These are phyloP conservation scores for Pulveroboletus ravenelii DNA, from an alignment of 768 basidiomycete species.

Conservation along the genomic window DNA sequence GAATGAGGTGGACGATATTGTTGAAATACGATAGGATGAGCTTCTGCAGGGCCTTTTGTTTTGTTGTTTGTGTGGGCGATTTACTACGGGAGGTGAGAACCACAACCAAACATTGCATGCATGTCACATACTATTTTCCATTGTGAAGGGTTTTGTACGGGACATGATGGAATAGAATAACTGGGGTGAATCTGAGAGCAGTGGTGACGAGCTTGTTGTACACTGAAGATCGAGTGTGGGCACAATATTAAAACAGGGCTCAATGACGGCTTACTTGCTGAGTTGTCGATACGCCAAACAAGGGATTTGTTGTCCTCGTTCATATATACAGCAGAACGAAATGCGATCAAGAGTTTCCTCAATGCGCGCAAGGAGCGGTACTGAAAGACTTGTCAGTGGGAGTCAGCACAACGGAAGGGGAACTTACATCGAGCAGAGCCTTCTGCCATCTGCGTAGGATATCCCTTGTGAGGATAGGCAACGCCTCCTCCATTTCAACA, in stretches of 20 bases:
- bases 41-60: slow-evolving; percentile 82
- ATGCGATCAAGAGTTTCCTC: slow-evolving; percentile 80
- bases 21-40: slow-evolving; percentile 86
- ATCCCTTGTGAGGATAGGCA: slow-evolving; percentile 60
- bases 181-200: slow-evolving; percentile 82
- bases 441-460: slow-evolving; percentile 84
- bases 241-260: not conserved
- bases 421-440: slow-evolving; percentile 70
- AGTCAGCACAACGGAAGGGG: not conserved
- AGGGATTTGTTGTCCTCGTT: slow-evolving; percentile 77
- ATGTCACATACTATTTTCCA: slow-evolving; percentile 74
- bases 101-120: not conserved
- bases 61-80: slow-evolving; percentile 72
- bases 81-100: slow-evolving; percentile 52
- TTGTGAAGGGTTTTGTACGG: slow-evolving; percentile 79
- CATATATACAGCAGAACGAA: slow-evolving; percentile 86
- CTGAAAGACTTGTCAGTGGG: slow-evolving; percentile 36
- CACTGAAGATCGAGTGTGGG: slow-evolving; percentile 43
- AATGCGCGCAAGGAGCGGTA: slow-evolving; percentile 81
- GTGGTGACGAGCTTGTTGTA: slow-evolving; percentile 91
- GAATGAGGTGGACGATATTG: slow-evolving; percentile 75
- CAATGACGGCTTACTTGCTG: slow-evolving; percentile 34
- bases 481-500: slow-evolving; percentile 39
- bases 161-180: slow-evolving; percentile 80
- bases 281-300: slow-evolving; percentile 84